A percentile compares a stretch with the other conserved stretches of the same genome.
Evolutionary conservation across 2,329 filamentous ascomycete genomes (phyloP).

Genomic region (Nemania diffusa): DNA sequence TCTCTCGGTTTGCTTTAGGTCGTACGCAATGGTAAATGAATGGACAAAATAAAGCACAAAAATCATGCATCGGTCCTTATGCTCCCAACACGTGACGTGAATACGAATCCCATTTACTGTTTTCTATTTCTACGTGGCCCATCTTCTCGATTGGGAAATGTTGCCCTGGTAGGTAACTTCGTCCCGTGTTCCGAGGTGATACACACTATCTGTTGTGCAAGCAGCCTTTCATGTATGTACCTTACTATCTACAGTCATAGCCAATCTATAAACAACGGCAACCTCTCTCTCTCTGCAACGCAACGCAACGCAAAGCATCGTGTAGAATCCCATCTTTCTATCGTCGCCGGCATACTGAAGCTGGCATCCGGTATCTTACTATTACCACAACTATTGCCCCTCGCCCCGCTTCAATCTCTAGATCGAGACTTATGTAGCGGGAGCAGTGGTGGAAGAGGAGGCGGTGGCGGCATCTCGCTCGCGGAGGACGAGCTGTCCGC

Average conservation of each 20-base stretch:
- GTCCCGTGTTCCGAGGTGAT: conserved; percentile 2
- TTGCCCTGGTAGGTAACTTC: not conserved
- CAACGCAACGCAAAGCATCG: conserved; percentile 7
- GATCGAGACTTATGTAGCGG: not conserved
- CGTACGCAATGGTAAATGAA: conserved; percentile 49
- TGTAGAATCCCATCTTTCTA: conserved; percentile 9
- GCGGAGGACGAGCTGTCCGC: conserved; percentile 52
- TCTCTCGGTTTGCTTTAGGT: conserved; percentile 50
- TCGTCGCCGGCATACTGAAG: not conserved
- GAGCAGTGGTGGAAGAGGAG: not conserved
- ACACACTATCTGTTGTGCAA: too few relatives aligned
- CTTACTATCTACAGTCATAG: not conserved
- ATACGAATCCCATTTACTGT: not conserved
- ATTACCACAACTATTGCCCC: not conserved
- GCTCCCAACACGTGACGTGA: conserved; percentile 3
- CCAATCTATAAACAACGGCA: conserved; percentile 6
- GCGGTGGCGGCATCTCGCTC: not conserved
- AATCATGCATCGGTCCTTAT: not conserved
- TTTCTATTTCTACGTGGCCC: not conserved
- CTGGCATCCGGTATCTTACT: not conserved
- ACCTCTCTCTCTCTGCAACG: not conserved
- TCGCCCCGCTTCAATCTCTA: not conserved
- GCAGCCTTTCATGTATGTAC: not conserved
- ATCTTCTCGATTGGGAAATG: not conserved
- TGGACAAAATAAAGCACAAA: conserved; percentile 43